Evolutionary conservation across 805 yeast species (phyloP).

Genomic region (Zygotorulaspora danielsina): DNA sequence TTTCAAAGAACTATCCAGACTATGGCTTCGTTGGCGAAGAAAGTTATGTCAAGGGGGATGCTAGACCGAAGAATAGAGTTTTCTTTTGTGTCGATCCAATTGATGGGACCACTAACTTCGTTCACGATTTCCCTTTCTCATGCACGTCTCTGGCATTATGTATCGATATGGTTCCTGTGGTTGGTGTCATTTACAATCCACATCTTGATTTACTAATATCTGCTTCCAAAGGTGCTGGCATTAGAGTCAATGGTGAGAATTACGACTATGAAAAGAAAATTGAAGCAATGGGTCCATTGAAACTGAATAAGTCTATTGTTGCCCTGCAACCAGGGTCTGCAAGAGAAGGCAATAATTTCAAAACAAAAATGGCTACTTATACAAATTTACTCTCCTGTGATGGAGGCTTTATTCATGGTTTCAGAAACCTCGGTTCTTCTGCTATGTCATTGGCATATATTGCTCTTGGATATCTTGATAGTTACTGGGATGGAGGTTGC

Average conservation of each 20-base stretch:
- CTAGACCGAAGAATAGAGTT: constrained; percentile 46
- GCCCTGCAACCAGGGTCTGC: constrained; percentile 89
- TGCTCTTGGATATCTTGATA: constrained; percentile 56
- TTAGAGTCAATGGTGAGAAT: constrained; percentile 45
- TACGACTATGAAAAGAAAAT: constrained; percentile 61
- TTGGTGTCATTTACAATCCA: constrained; percentile 64
- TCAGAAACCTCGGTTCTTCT: constrained; percentile 59
- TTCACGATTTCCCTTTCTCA: constrained; percentile 57
- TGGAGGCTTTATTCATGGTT: constrained; percentile 83
- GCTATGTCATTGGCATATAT: constrained; percentile 58
- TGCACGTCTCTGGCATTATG: constrained; percentile 63
- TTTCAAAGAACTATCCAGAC: constrained; percentile 41
- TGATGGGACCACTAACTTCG: constrained; percentile 60
- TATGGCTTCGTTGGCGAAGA: constrained; percentile 60
- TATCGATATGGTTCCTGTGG: constrained; percentile 45
- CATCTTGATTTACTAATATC: constrained; percentile 48
- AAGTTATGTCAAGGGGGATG: constrained; percentile 46
- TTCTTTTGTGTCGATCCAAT: constrained; percentile 60
- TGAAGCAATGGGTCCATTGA: constrained; percentile 74
- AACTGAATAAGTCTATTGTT: constrained; percentile 79
- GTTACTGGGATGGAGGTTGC: constrained; percentile 69
- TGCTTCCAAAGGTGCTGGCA: constrained; percentile 53
- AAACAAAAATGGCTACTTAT: constrained; percentile 76
- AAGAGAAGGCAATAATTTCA: constrained; percentile 80
- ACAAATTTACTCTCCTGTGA: constrained; percentile 80